phyloP scores from a whole-genome alignment of 2,329 filamentous ascomycete species.

The Salinomyces thailandicus region DNA sequence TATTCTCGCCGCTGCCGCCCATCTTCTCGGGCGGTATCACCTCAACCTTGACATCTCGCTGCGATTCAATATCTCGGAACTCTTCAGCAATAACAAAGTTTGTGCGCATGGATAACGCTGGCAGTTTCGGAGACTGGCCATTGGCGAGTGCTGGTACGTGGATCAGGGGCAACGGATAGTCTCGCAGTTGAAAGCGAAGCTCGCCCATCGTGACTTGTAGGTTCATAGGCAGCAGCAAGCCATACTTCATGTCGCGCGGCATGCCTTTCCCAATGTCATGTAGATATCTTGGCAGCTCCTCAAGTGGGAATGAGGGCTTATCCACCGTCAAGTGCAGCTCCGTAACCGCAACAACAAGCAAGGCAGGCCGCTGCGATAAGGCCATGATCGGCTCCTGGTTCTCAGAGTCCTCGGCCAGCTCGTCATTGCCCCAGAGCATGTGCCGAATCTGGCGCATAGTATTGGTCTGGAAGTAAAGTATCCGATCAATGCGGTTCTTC shows the following conservation, averaged over 20 bases:
- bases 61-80: constrained; percentile 69
- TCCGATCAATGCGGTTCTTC: constrained; percentile 79
- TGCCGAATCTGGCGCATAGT: constrained; percentile 70
- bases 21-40: constrained; percentile 63
- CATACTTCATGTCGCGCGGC: constrained; percentile 82
- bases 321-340: constrained; percentile 80
- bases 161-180: constrained; percentile 85
- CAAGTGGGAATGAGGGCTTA: constrained; percentile 81
- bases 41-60: constrained; percentile 67
- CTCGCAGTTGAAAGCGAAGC: constrained; percentile 71
- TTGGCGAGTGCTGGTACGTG: constrained; percentile 77
- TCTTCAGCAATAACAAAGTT: constrained; percentile 97
- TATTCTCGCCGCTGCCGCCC: constrained; percentile 47
- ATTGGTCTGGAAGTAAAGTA: constrained; percentile 56
- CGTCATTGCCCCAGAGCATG: constrained; percentile 72
- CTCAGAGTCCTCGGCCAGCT: constrained; percentile 68
- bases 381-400: constrained; percentile 78
- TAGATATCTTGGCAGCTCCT: constrained; percentile 72
- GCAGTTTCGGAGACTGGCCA: constrained; percentile 66
- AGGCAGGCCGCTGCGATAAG: constrained; percentile 70
- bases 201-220: constrained; percentile 85
- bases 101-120: constrained; percentile 73
- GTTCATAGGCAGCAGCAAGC: constrained; percentile 80
- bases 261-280: constrained; percentile 93
- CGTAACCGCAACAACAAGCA: constrained; percentile 70